Conservation (phyloP, 352 stramenopile species). For the Phytophthora capsici region DNA sequence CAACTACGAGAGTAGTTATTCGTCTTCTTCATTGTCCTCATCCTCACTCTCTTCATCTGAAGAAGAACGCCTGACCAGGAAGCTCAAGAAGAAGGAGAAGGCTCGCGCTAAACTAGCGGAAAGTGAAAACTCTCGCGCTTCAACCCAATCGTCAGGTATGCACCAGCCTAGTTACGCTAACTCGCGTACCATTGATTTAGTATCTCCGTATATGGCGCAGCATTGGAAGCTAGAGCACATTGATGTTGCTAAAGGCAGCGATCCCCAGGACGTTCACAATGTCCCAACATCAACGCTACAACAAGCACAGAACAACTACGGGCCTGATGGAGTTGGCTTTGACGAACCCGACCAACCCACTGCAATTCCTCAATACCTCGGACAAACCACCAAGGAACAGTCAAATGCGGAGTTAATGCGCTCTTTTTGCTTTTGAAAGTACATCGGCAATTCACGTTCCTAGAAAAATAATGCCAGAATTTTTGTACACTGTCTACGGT, state of each 20-base stretch:
- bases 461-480: too few species aligned
- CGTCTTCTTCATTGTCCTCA: constrained; percentile 23
- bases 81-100: constrained; percentile 34
- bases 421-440: constrained; percentile 34
- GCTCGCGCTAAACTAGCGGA: constrained; percentile 8
- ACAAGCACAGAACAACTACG: not conserved
- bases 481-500: too few species aligned
- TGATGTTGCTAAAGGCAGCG: not conserved
- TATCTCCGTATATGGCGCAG: constrained; percentile 14
- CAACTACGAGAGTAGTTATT: constrained; percentile 33
- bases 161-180: constrained; percentile 22
- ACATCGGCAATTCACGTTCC: not conserved
- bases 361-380: constrained; percentile 13
- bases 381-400: constrained; percentile 20
- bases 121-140: constrained; percentile 16
- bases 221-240: constrained; percentile 1
- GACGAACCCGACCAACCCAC: constrained; percentile 9
- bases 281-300: not conserved
- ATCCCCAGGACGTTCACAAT: not conserved
- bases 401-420: constrained; percentile 17
- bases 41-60: constrained; percentile 28
- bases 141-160: constrained; percentile 17
- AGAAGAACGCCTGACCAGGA: constrained; percentile 26
- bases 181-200: constrained; percentile 14
- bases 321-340: constrained; percentile 12